A percentile compares a stretch with the other conserved stretches of the same genome.
These are phyloP conservation scores for Apiospora sp. DNA, from an alignment of 2,329 filamentous ascomycete species.

Conservation along the genomic window DNA sequence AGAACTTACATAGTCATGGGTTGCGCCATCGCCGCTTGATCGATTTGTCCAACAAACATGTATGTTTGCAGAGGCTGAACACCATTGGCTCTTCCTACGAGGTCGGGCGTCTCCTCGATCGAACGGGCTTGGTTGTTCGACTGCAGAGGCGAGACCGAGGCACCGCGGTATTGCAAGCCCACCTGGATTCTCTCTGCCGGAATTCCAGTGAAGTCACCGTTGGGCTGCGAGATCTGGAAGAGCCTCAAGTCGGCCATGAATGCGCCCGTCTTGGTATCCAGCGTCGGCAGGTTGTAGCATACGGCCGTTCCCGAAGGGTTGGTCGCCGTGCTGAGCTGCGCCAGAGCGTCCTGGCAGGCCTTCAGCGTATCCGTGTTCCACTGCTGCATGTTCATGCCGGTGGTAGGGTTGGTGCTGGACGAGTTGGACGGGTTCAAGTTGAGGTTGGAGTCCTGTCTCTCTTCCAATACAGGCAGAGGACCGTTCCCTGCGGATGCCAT, in stretches of 20 bases:
- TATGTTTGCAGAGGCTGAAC: constrained; percentile 67
- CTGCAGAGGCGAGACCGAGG: constrained; percentile 56
- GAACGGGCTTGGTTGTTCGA: constrained; percentile 27
- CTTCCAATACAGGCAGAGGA: constrained; percentile 25
- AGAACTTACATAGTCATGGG: constrained; percentile 67
- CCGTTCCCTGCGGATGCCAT: constrained; percentile 21
- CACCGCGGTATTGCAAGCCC: constrained; percentile 61
- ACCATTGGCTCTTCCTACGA: constrained; percentile 34
- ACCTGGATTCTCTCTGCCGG: constrained; percentile 61
- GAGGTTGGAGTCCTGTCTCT: constrained; percentile 27
- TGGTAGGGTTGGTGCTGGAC: constrained; percentile 44
- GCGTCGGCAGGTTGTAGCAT: constrained; percentile 81
- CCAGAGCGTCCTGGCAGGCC: constrained; percentile 68
- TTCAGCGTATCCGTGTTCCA: constrained; percentile 64
- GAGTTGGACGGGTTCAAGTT: constrained; percentile 25
- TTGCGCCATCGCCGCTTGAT: constrained; percentile 59
- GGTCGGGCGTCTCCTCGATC: not conserved
- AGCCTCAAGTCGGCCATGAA: constrained; percentile 82
- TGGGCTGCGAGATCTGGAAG: constrained; percentile 71
- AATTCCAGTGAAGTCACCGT: constrained; percentile 61
- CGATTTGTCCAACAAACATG: constrained; percentile 74
- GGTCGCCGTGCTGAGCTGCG: constrained; percentile 61
- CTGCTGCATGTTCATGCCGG: constrained; percentile 57
- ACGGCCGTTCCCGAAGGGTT: constrained; percentile 81
- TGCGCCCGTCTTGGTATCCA: constrained; percentile 71